Evolutionary conservation across 768 basidiomycete species (phyloP), one percentile per base, ranked within the genome.

Genomic region (Boletus rubroflammeus): DNA sequence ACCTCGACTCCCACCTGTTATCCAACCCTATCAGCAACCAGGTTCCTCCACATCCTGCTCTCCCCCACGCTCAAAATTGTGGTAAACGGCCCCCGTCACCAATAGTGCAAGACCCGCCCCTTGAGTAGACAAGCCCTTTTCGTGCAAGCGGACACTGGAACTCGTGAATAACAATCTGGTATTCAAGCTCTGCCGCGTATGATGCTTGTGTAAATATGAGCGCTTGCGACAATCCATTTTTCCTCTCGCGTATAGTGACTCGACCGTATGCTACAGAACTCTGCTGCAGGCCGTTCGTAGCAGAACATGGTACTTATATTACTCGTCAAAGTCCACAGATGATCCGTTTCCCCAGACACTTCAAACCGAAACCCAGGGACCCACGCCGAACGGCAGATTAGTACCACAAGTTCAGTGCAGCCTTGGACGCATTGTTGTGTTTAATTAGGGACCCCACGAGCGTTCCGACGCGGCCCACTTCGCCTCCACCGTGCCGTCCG

Each of bases 81-180:
- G 23, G 23, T 25, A 42, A 17, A 26, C 29, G 44, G 36, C 51
- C 54, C 29, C 29, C 29, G 11, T 31, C 11, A 31, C 11, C 10
- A 19, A 56, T 51, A 28, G 49, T 48, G n/a, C 34, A 48, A 19
- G 62, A 58, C n/a, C 59, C n/a, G 49, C 56, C 6, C 67, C 65
- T 36, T 74, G 72, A n/a, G n/a, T n/a, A n/a, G n/a, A n/a, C 54
- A 56, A 31, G 53, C 43, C 41, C 17, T 53, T 45, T 59, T 58
- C 34, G 45, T 64, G 28, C 41, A 51, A 41, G 39, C 44, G 28
- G 53, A 61, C 40, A 45, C 31, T 19, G 29, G 32, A 32, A 23
- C 26, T 5, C 28, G 28, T 36, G 32, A 47, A 39, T 32, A 48
- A 40, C n/a, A 21, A 29, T 41, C 17, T 2, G 13, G 13, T 25